Base-by-base conservation (phyloP, 352 stramenopile genomes). In the Blastocystis sp. region DNA sequence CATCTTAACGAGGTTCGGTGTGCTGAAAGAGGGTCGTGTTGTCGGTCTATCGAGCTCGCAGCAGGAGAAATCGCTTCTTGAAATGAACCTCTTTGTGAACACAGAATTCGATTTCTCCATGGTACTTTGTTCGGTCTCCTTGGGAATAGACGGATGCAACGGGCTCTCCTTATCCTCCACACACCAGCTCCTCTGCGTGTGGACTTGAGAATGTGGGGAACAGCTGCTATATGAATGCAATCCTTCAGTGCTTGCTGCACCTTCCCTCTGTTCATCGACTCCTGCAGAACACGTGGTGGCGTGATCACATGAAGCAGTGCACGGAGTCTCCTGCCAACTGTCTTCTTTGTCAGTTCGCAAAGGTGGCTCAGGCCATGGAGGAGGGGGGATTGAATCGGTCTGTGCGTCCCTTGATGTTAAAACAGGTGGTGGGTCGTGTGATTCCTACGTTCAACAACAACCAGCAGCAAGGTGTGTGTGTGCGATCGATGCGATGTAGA, bases 191-290 rank as follows among this genome's bases (percentile, higher is more conserved):
- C 4, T 96, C 95, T 13, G 94, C 95, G 62, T 95, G 98, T 63
- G 98, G 98, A 2, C 95, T 99, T 54, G 96, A 96, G 91, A 99
- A 99, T 92, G 90, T 99, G n/a, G 98, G 98, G 4, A 99, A 99
- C 92, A 98, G 95, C 43, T 99, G 98, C 93, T 99, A 99, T 93
- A 95, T 99, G 93, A 99, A 99, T 91, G 98, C 94, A 63, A 94
- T 98, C 63, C 92, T 98, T 18, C 97, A 99, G 92, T 90, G 98
- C 20, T 90, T 99, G 8, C 91, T 98, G 34, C 47, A 79, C 43
- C 56, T 59, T 1, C 18, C 3, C 24, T 50, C 70, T 20, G 54
- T 70, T n/a, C 8, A 50, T 13, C 62, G 30, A 24, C 64, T 70
- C 0, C 37, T 73, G 24, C 54, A 91, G 47, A 47, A 24, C 11